A percentile compares a stretch with the other conserved stretches of the same genome.
phyloP scores from a whole-genome alignment of 495 filamentous ascomycete genomes.

The Symbiotaphrina buchneri region DNA sequence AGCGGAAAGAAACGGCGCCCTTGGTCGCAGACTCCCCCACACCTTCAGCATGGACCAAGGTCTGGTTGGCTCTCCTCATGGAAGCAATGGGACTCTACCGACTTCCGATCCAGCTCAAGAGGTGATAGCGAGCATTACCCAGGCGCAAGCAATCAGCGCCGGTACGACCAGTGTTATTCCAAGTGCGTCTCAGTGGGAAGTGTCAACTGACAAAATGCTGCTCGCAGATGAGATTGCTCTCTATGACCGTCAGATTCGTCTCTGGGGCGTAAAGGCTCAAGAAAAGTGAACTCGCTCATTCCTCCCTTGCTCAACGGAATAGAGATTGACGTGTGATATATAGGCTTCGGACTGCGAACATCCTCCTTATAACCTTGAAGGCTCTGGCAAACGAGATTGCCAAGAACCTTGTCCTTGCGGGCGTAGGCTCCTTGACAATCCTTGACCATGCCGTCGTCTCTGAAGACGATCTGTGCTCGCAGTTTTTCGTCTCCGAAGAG shows the following conservation, averaged over 20 bases:
- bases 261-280: constrained; percentile 93
- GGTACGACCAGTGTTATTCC: constrained; percentile 15
- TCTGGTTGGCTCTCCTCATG: no score
- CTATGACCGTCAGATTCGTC: constrained; percentile 94
- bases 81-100: constrained; percentile 9
- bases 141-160: constrained; percentile 25
- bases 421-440: constrained; percentile 79
- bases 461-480: constrained; percentile 63
- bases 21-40: no score
- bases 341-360: constrained; percentile 72
- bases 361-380: constrained; percentile 71
- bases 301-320: not conserved
- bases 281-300: constrained; percentile 27
- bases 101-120: constrained; percentile 6
- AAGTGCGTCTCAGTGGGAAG: not conserved
- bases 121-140: constrained; percentile 9
- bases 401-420: constrained; percentile 92
- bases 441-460: constrained; percentile 59
- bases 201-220: not conserved
- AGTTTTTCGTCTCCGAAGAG: constrained; percentile 64
- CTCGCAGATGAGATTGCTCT: constrained; percentile 79
- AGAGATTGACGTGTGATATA: constrained; percentile 1
- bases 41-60: no score
- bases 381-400: constrained; percentile 90
- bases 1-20: no score